Conservation (phyloP, 805 yeast species). For the Pichia thaimueangensis region DNA sequence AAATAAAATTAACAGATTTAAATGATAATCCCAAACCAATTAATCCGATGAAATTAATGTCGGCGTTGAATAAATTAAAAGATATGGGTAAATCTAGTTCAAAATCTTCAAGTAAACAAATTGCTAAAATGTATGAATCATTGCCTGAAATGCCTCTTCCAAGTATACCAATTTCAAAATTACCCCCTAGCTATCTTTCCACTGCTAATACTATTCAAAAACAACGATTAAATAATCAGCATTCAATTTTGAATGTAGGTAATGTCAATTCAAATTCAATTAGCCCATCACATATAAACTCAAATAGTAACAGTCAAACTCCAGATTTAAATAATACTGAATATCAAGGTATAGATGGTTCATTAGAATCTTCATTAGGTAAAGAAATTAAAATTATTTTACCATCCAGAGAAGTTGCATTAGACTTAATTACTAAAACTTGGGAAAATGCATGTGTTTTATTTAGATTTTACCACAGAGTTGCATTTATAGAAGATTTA, state of each 20-base stretch:
- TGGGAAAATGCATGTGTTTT: conserved; percentile 86
- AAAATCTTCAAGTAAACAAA: conserved; percentile 16
- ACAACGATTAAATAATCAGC: too few species aligned
- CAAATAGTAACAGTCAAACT: not conserved
- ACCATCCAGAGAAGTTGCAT: conserved; percentile 70
- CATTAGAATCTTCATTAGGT: conserved; percentile 33
- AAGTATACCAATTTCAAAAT: conserved; percentile 18
- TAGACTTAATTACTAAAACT: conserved; percentile 63
- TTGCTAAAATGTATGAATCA: conserved; percentile 24
- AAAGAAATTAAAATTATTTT: conserved; percentile 55
- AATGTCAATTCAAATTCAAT: too few species aligned
- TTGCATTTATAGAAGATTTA: conserved; percentile 66
- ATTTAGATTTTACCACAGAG: conserved; percentile 81
- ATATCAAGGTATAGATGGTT: conserved; percentile 33
- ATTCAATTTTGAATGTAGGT: too few species aligned
- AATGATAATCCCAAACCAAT: conserved; percentile 29
- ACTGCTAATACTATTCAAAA: too few species aligned
- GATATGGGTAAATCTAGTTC: conserved; percentile 19
- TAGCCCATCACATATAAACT: too few species aligned
- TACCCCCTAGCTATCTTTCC: conserved; percentile 10
- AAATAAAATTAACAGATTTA: conserved; percentile 27
- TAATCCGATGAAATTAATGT: conserved; percentile 28
- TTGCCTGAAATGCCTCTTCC: conserved; percentile 31
- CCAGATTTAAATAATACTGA: conserved; percentile 4
- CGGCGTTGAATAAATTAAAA: conserved; percentile 25